phyloP scores from a whole-genome alignment of 345 rosid species.

The Erucastrum elatum region DNA sequence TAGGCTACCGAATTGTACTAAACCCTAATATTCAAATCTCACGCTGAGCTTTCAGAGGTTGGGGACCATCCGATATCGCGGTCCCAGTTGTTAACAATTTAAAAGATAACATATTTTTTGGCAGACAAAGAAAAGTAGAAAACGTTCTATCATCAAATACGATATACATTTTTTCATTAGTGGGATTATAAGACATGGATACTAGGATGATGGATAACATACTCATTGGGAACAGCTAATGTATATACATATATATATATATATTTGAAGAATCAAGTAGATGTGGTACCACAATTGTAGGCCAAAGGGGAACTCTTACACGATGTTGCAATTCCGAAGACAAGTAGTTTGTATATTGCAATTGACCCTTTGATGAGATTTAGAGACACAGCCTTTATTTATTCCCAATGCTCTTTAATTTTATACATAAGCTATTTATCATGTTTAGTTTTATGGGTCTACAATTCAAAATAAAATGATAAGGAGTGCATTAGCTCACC shows the following conservation, averaged over 20 bases:
- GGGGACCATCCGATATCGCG: constrained; percentile 40
- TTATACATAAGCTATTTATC: neutral
- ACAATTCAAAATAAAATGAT: neutral
- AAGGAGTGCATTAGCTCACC: neutral
- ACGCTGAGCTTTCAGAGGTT: constrained; percentile 32
- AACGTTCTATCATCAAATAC: neutral
- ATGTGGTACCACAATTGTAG: constrained; percentile 45
- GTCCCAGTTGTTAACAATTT: neutral
- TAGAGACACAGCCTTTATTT: constrained; percentile 6
- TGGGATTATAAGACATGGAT: constrained; percentile 22
- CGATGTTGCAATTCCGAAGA: constrained; percentile 38
- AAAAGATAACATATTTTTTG: constrained; percentile 5
- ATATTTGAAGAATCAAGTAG: constrained; percentile 29
- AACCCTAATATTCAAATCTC: constrained; percentile 35
- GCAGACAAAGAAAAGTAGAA: constrained; percentile 7
- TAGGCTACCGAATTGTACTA: constrained; percentile 40
- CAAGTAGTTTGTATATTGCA: constrained; percentile 18
- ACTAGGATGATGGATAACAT: constrained; percentile 32
- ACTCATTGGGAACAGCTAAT: constrained; percentile 22
- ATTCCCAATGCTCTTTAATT: neutral
- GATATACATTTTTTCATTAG: neutral
- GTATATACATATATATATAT: constrained; percentile 8
- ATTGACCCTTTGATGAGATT: constrained; percentile 37
- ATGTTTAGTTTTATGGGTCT: neutral
- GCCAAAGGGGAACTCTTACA: constrained; percentile 45